These are phyloP conservation scores for Pleurotus pulmonarius DNA, from an alignment of 768 basidiomycete genomes.

Conservation along the genomic window DNA sequence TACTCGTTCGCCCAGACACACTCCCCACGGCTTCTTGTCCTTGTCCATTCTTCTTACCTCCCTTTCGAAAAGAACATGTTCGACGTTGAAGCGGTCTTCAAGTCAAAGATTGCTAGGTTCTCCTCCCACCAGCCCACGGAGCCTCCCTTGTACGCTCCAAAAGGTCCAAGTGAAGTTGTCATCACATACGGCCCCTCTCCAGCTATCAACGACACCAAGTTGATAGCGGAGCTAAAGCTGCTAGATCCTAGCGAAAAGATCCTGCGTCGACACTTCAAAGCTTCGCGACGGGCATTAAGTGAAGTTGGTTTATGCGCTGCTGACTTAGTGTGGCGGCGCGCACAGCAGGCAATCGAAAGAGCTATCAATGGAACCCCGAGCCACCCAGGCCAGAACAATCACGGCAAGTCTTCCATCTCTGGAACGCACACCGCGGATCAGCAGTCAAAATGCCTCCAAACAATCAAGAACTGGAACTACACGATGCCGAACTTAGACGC, in stretches of 20 bases:
- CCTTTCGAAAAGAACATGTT: conserved; percentile 29
- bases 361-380: conserved; percentile 7
- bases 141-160: conserved; percentile 25
- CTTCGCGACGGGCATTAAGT: conserved; percentile 40
- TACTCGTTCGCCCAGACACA: conserved; percentile 7
- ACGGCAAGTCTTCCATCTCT: conserved; percentile 14
- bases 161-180: conserved; percentile 47
- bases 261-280: conserved; percentile 39
- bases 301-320: conserved; percentile 68
- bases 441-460: conserved; percentile 25
- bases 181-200: conserved; percentile 45
- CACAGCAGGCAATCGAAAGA: conserved; percentile 35
- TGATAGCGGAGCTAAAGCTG: conserved; percentile 45
- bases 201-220: conserved; percentile 30
- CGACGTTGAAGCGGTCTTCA: conserved; percentile 34
- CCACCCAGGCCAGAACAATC: conserved; percentile 26
- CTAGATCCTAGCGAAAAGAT: conserved; percentile 36
- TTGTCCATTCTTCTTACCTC: conserved; percentile 25
- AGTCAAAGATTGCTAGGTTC: conserved; percentile 35
- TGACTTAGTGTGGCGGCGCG: conserved; percentile 66
- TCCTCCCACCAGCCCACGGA: conserved; percentile 26
- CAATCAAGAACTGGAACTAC: conserved; percentile 60
- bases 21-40: conserved; percentile 40
- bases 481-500: conserved; percentile 59
- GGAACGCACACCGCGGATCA: conserved; percentile 6